These are phyloP conservation scores for Dipodascus geniculatus DNA, from an alignment of 805 yeast species.

Conservation along the genomic window DNA sequence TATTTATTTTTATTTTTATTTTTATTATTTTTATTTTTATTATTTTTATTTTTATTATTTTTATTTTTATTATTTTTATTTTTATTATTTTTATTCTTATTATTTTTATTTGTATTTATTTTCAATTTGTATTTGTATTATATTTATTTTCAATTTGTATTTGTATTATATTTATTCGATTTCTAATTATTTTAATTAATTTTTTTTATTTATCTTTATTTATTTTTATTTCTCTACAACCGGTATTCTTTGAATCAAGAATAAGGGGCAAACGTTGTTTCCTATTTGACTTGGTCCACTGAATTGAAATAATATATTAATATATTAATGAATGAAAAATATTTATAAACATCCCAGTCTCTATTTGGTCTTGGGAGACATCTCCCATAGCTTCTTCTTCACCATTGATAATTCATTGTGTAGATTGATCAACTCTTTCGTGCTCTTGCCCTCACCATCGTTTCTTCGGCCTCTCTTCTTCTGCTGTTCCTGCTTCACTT, in stretches of 20 bases:
- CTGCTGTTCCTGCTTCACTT: slow-evolving; percentile 15
- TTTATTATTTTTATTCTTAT: neutral
- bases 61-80: neutral
- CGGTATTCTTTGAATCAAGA: neutral
- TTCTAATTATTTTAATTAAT: neutral
- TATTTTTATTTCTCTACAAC: neutral
- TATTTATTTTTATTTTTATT: neutral
- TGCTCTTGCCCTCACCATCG: slow-evolving; percentile 23
- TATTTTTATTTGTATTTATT: neutral
- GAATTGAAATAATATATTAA: neutral
- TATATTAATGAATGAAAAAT: no score
- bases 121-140: neutral
- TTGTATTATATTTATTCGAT: neutral
- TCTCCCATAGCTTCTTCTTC: slow-evolving; percentile 45
- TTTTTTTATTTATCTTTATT: neutral
- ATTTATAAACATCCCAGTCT: no score
- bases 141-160: neutral
- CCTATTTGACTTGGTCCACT: neutral
- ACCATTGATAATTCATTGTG: slow-evolving; percentile 42
- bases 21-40: no score
- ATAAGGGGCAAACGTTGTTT: neutral
- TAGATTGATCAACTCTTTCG: slow-evolving; percentile 29
- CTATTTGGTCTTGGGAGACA: slow-evolving; percentile 11
- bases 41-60: no score
- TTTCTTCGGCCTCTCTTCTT: slow-evolving; percentile 17